A percentile compares a stretch with the other conserved stretches of the same genome.
These are phyloP conservation scores for Gynostemma pentaphyllum DNA, from an alignment of 306 rosid genomes.

Conservation along the genomic window DNA sequence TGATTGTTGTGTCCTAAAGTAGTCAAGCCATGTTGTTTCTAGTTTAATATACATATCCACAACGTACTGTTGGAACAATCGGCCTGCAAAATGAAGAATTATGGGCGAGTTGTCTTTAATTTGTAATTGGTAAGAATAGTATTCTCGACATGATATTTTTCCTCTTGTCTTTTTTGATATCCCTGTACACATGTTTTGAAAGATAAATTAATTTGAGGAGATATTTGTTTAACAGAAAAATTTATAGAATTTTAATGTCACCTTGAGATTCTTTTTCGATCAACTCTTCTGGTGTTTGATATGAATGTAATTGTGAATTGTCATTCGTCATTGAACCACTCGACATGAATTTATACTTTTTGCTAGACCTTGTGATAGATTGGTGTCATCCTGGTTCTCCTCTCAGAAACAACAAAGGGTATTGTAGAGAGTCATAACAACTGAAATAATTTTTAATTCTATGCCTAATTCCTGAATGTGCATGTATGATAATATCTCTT, in stretches of 20 bases:
- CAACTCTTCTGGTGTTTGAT: neutral
- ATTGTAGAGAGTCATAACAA: neutral
- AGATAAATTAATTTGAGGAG: neutral
- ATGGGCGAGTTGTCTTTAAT: neutral
- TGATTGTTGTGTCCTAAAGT: neutral
- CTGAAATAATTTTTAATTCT: neutral
- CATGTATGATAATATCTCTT: neutral
- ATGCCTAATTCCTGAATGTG: neutral
- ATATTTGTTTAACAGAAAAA: too few species aligned
- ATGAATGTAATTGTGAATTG: neutral
- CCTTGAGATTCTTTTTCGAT: neutral
- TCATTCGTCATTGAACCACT: neutral
- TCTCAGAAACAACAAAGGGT: neutral
- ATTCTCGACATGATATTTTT: neutral
- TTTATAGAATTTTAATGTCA: neutral
- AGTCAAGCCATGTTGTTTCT: neutral
- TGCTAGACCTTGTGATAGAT: neutral
- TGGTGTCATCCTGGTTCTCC: neutral
- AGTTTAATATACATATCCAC: too few species aligned
- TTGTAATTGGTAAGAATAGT: neutral
- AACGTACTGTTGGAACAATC: neutral
- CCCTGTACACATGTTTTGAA: neutral
- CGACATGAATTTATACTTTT: too few species aligned
- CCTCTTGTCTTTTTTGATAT: neutral
- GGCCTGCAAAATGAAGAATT: neutral